Evolutionary conservation across 2,329 filamentous ascomycete genomes (phyloP).

Genomic region (Tolypocladium album): DNA sequence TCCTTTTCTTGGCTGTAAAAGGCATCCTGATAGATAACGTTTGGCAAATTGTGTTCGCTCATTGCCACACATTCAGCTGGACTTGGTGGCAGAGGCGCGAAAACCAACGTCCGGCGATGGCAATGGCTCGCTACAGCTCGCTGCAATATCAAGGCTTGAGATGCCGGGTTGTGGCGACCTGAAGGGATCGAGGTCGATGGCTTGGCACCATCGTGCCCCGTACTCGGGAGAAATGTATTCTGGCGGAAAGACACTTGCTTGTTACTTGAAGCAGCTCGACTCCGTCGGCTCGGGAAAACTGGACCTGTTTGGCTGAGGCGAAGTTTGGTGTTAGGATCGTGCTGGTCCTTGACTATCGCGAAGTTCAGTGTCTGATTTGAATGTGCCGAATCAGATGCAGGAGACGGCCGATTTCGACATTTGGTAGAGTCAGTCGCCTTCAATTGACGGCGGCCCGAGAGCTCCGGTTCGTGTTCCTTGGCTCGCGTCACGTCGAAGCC

Average conservation of each 20-base stretch:
- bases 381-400: background rate
- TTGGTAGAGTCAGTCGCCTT: background rate
- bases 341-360: conserved; percentile 66
- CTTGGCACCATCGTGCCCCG: background rate
- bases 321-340: conserved; percentile 50
- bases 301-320: conserved; percentile 56
- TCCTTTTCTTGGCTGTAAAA: conserved; percentile 79
- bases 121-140: conserved; percentile 1
- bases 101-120: conserved; percentile 9
- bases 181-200: background rate
- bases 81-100: conserved; percentile 16
- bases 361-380: conserved; percentile 46
- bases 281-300: conserved; percentile 34
- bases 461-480: background rate
- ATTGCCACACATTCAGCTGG: conserved; percentile 10
- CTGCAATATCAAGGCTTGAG: background rate
- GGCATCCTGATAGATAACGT: conserved; percentile 72
- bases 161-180: background rate
- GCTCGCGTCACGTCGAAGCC: background rate
- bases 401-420: background rate
- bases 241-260: conserved; percentile 12
- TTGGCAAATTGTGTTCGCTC: conserved; percentile 32
- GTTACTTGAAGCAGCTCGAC: conserved; percentile 17
- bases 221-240: background rate
- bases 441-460: background rate